Conservation (phyloP, 805 yeast species). For the Lipomyces kockii region DNA sequence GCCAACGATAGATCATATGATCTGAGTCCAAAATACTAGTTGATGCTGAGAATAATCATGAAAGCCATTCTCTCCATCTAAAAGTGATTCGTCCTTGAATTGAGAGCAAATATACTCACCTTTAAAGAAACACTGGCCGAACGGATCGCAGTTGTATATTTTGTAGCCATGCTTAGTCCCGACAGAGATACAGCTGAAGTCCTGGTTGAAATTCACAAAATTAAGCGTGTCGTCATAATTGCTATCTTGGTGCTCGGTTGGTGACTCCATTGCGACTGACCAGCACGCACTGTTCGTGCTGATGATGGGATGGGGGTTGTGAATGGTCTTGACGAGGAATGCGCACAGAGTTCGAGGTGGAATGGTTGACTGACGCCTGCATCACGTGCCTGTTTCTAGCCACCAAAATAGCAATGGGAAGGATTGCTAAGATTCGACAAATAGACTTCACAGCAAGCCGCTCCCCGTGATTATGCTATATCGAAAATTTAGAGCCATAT, state of each 20-base stretch:
- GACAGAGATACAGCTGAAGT: slow-evolving; percentile 74
- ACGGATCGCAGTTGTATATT: slow-evolving; percentile 87
- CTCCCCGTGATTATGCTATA: neutral
- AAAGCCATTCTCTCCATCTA: neutral
- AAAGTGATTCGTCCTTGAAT: neutral
- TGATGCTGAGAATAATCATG: neutral
- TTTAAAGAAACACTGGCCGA: slow-evolving; percentile 67
- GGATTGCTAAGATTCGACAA: neutral
- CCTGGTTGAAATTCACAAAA: slow-evolving; percentile 84
- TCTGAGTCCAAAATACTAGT: neutral
- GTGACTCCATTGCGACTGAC: slow-evolving; percentile 22
- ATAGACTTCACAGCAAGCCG: too few species aligned
- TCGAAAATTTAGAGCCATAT: neutral
- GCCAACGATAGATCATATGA: neutral
- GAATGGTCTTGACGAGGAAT: neutral
- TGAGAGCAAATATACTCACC: slow-evolving; percentile 35
- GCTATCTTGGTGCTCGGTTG: slow-evolving; percentile 14
- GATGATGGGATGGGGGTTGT: neutral
- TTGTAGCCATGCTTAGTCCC: slow-evolving; percentile 69
- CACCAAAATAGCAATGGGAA: neutral
- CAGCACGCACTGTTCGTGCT: neutral
- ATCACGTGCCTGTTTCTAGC: neutral
- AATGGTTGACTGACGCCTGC: neutral
- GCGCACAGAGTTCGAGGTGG: too few species aligned
- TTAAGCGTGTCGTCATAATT: slow-evolving; percentile 44